Conservation (phyloP, 2,329 filamentous ascomycete species). For the Xylaria multiplex region DNA sequence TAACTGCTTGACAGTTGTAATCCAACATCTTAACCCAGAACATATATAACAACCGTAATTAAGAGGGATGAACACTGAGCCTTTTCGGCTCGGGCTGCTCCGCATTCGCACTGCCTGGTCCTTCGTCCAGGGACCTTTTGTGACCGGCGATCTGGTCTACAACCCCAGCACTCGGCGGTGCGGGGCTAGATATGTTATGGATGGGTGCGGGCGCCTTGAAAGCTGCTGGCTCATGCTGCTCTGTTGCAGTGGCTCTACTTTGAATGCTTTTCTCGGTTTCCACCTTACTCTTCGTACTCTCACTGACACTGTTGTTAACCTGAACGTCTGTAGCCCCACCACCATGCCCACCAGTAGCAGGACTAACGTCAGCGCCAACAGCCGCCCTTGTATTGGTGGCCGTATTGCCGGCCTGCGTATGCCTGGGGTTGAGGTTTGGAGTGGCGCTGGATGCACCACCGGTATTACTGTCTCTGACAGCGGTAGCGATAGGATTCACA, state of each 20-base stretch:
- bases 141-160: conserved; percentile 46
- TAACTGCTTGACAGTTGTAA: neutral
- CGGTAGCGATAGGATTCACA: neutral
- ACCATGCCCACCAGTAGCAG: neutral
- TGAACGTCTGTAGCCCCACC: neutral
- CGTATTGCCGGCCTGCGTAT: neutral
- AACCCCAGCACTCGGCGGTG: conserved; percentile 46
- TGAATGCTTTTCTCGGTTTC: conserved; percentile 21
- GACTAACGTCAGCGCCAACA: neutral
- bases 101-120: conserved; percentile 38
- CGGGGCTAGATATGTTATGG: conserved; percentile 45
- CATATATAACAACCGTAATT: conserved; percentile 9
- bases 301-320: conserved; percentile 5
- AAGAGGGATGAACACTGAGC: conserved; percentile 38
- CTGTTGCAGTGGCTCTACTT: neutral
- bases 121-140: conserved; percentile 41
- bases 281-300: conserved; percentile 8
- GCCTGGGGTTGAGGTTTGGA: neutral
- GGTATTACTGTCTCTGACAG: neutral
- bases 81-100: conserved; percentile 47
- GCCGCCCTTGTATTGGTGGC: neutral
- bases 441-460: neutral
- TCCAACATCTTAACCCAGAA: neutral
- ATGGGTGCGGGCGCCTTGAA: conserved; percentile 34
- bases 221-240: conserved; percentile 18